Percentiles rank a stretch among this genome's conserved stretches.
Evolutionary conservation across 768 basidiomycete genomes (phyloP).

Genomic region (Chalciporus pseudorubinellus): DNA sequence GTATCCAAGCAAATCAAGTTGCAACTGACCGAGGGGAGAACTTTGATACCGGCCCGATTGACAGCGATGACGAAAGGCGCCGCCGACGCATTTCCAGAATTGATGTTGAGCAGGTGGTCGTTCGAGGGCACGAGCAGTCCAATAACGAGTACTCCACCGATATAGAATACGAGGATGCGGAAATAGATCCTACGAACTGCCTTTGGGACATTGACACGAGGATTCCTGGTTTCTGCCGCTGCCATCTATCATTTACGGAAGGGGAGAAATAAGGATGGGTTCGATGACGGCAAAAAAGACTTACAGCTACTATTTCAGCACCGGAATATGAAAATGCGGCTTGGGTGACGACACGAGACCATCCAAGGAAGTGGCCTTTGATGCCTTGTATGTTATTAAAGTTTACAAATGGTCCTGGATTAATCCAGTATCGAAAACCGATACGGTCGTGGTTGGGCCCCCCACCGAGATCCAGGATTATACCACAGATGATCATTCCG

Average conservation of each 20-base stretch:
- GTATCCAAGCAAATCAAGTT: background rate
- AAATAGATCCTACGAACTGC: conserved; percentile 43
- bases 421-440: conserved; percentile 42
- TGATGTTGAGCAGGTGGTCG: conserved; percentile 36
- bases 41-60: conserved; percentile 49
- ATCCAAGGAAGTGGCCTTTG: conserved; percentile 47
- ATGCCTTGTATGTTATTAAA: conserved; percentile 36
- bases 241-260: conserved; percentile 27
- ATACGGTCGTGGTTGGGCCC: conserved; percentile 50
- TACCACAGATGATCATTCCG: conserved; percentile 41
- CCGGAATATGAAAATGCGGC: conserved; percentile 59
- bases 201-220: conserved; percentile 36
- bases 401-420: conserved; percentile 57
- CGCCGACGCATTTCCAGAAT: conserved; percentile 37
- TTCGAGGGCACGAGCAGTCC: conserved; percentile 47
- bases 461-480: conserved; percentile 50
- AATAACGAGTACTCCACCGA: conserved; percentile 40
- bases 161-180: conserved; percentile 33
- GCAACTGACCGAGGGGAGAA: conserved; percentile 40
- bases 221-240: conserved; percentile 47
- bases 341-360: conserved; percentile 50
- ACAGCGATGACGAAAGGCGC: conserved; percentile 56
- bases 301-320: conserved; percentile 44
- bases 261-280: background rate
- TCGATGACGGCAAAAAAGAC: too few species aligned